These are phyloP conservation scores for Ophiostoma himal-ulmi DNA, from an alignment of 2,329 filamentous ascomycete genomes.

Conservation along the genomic window DNA sequence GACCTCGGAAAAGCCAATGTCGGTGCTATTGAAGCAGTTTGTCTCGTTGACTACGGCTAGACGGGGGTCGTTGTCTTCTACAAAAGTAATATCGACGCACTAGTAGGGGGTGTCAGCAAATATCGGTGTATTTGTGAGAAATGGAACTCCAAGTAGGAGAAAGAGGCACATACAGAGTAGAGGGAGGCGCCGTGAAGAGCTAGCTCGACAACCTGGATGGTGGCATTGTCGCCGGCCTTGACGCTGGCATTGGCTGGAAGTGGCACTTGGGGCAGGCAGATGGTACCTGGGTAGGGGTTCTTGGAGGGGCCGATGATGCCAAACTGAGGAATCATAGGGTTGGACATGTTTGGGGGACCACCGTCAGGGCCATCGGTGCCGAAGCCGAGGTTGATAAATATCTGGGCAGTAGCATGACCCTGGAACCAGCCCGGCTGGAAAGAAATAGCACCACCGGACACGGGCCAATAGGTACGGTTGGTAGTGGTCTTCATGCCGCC, in stretches of 20 bases:
- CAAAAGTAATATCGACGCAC: constrained; percentile 95
- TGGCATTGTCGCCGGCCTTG: constrained; percentile 78
- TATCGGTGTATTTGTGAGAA: background rate
- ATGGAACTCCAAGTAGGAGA: background rate
- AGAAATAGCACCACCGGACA: constrained; percentile 76
- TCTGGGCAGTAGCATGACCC: constrained; percentile 72
- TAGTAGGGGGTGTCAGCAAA: constrained; percentile 35
- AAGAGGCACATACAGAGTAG: constrained; percentile 56
- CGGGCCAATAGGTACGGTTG: constrained; percentile 91
- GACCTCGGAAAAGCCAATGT: constrained; percentile 69
- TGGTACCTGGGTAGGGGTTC: constrained; percentile 76
- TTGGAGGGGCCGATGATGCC: constrained; percentile 77
- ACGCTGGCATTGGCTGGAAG: constrained; percentile 66
- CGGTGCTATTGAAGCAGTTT: constrained; percentile 84
- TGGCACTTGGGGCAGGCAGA: constrained; percentile 86
- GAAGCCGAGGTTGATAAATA: constrained; percentile 89
- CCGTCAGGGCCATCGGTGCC: constrained; percentile 59
- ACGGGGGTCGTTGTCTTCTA: constrained; percentile 61
- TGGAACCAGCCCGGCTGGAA: constrained; percentile 96
- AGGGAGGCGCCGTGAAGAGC: constrained; percentile 78
- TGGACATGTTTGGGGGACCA: constrained; percentile 80
- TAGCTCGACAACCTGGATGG: constrained; percentile 79
- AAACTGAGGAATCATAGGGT: constrained; percentile 72
- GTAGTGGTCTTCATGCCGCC: constrained; percentile 70
- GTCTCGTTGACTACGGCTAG: constrained; percentile 67